Evolutionary conservation across 2,329 filamentous ascomycete genomes (phyloP).

Genomic region (Apiospora koreana): DNA sequence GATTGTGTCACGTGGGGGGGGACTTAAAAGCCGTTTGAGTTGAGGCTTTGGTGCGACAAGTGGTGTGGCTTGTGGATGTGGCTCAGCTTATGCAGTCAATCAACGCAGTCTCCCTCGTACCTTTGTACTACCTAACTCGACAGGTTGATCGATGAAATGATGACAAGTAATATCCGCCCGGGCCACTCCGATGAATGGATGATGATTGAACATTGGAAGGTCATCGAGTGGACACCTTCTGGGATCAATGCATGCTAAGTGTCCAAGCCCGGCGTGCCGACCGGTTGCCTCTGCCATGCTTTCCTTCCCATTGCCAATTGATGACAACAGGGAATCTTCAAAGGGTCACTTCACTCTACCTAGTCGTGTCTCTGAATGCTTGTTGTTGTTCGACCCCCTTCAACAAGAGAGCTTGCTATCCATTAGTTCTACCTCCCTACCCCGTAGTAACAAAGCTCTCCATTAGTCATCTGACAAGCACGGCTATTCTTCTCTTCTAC

Average conservation of each 20-base stretch:
- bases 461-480: neutral
- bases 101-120: neutral
- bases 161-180: neutral
- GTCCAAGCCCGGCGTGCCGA: neutral
- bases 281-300: neutral
- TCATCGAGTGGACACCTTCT: neutral
- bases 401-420: neutral
- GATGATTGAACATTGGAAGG: neutral
- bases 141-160: neutral
- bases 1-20: constrained; percentile 4
- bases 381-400: neutral
- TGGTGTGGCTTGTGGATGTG: neutral
- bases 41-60: neutral
- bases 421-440: neutral
- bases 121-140: neutral
- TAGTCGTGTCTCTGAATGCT: neutral
- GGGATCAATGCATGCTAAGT: constrained; percentile 1
- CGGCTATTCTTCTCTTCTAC: neutral
- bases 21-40: neutral
- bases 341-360: neutral
- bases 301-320: neutral
- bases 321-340: neutral
- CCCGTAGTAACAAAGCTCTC: neutral
- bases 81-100: neutral
- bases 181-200: neutral